These are phyloP conservation scores for Diaporthe helianthi DNA, from an alignment of 2,329 filamentous ascomycete species.

Conservation along the genomic window DNA sequence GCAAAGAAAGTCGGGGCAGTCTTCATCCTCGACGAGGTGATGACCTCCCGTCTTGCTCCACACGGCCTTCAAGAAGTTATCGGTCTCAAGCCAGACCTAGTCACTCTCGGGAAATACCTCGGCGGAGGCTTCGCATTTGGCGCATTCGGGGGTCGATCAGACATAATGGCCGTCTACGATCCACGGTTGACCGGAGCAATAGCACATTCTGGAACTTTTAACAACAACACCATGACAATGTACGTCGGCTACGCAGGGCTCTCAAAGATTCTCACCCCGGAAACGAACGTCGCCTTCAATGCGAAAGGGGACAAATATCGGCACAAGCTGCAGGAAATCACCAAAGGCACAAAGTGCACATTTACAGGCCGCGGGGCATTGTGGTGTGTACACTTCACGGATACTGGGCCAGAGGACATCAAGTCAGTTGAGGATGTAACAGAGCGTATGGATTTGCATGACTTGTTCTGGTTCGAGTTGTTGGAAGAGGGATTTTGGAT, in stretches of 20 bases:
- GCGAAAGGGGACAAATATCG: constrained; percentile 42
- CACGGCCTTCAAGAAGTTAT: constrained; percentile 55
- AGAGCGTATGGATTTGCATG: constrained; percentile 37
- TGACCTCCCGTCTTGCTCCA: constrained; percentile 66
- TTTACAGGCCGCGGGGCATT: constrained; percentile 49
- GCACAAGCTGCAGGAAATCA: constrained; percentile 42
- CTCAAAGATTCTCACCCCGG: constrained; percentile 45
- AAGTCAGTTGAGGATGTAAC: constrained; percentile 26
- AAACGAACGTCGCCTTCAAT: constrained; percentile 44
- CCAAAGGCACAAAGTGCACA: constrained; percentile 46
- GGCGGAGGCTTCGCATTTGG: constrained; percentile 66
- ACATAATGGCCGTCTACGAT: constrained; percentile 32
- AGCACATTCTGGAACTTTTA: constrained; percentile 69
- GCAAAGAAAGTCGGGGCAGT: constrained; percentile 51
- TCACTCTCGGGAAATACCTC: constrained; percentile 63
- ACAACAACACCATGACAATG: constrained; percentile 71
- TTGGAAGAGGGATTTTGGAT: constrained; percentile 40
- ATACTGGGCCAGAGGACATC: not conserved
- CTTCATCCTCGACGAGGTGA: constrained; percentile 75
- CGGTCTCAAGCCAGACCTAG: constrained; percentile 62
- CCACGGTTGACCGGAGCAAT: constrained; percentile 40
- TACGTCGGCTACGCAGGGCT: constrained; percentile 56
- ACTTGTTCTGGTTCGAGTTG: constrained; percentile 39
- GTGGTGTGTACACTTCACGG: constrained; percentile 46
- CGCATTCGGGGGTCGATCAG: constrained; percentile 59